These are phyloP conservation scores for Paecilomyces niveus DNA, from an alignment of 2,329 filamentous ascomycete species.

Conservation along the genomic window DNA sequence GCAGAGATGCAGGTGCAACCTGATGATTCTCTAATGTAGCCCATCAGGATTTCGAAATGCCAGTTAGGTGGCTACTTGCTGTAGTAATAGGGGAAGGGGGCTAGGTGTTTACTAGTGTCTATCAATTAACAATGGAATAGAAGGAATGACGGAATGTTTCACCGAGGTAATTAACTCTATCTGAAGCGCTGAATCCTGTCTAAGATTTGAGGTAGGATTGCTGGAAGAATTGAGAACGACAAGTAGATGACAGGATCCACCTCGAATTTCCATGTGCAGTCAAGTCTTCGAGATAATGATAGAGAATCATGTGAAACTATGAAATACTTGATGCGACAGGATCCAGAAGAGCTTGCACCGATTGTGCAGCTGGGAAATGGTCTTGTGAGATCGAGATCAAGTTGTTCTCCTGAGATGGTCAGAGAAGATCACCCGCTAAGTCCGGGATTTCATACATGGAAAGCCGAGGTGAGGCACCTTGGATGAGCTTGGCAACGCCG, in stretches of 20 bases:
- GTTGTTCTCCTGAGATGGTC: not conserved
- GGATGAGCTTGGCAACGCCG: not conserved
- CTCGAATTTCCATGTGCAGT: not conserved
- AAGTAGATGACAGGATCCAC: not conserved
- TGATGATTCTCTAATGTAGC: too few relatives aligned
- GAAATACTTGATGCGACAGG: not conserved
- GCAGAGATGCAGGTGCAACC: too few relatives aligned
- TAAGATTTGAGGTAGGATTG: not conserved
- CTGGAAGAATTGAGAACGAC: not conserved
- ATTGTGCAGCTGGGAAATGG: not conserved
- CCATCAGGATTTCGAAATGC: too few relatives aligned
- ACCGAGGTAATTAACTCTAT: too few relatives aligned
- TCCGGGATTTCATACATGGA: not conserved
- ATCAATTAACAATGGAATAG: too few relatives aligned
- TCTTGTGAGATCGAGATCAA: not conserved
- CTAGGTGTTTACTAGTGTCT: too few relatives aligned
- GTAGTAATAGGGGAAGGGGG: too few relatives aligned
- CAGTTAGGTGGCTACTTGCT: too few relatives aligned
- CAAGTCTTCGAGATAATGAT: not conserved
- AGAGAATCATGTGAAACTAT: not conserved
- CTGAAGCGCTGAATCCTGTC: too few relatives aligned
- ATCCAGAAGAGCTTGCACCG: not conserved
- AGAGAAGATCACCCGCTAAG: not conserved
- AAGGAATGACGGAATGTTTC: too few relatives aligned
- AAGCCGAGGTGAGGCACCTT: not conserved